Percentiles rank a stretch among this genome's conserved stretches.
phyloP scores from a whole-genome alignment of 306 rosid species.

The Cicer judaicum region DNA sequence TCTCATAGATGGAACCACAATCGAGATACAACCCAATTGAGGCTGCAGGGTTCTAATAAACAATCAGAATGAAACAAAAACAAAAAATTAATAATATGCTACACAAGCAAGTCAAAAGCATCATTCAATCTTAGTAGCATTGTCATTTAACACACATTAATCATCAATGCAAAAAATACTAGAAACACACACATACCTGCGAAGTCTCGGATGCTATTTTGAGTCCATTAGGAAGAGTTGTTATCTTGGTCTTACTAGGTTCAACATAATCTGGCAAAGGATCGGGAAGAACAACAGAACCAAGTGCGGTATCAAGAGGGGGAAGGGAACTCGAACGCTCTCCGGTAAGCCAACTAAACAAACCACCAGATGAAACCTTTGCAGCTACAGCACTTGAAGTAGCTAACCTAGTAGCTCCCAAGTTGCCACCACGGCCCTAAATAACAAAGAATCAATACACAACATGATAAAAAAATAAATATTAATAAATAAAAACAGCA shows the following conservation, averaged over 20 bases:
- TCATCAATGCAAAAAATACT: slow-evolving; percentile 2
- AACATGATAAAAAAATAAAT: neutral
- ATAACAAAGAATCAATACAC: slow-evolving; percentile 30
- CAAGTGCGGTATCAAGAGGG: slow-evolving; percentile 60
- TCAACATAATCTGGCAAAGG: slow-evolving; percentile 72
- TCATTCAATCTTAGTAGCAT: neutral
- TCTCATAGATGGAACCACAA: slow-evolving; percentile 91
- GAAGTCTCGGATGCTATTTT: slow-evolving; percentile 86
- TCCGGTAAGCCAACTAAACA: slow-evolving; percentile 85
- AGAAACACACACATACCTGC: slow-evolving; percentile 51
- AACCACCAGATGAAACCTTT: slow-evolving; percentile 61
- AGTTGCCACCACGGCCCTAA: slow-evolving; percentile 65
- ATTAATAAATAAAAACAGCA: neutral
- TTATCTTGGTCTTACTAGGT: slow-evolving; percentile 76
- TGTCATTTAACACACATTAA: slow-evolving; percentile 3
- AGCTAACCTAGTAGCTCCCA: slow-evolving; percentile 65
- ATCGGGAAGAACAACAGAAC: slow-evolving; percentile 68
- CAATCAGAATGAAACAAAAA: slow-evolving; percentile 32
- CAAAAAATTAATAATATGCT: slow-evolving; percentile 21
- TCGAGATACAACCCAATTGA: slow-evolving; percentile 84
- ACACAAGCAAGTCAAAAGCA: slow-evolving; percentile 20
- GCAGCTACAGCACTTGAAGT: slow-evolving; percentile 67
- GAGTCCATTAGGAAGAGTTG: slow-evolving; percentile 80
- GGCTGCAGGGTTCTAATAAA: slow-evolving; percentile 87
- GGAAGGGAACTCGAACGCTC: slow-evolving; percentile 66